Evolutionary conservation across 1,284 basidiomycete genomes (phyloP), one percentile per base, ranked within the genome.

Genomic region (Trichosporon coremiiforme): DNA sequence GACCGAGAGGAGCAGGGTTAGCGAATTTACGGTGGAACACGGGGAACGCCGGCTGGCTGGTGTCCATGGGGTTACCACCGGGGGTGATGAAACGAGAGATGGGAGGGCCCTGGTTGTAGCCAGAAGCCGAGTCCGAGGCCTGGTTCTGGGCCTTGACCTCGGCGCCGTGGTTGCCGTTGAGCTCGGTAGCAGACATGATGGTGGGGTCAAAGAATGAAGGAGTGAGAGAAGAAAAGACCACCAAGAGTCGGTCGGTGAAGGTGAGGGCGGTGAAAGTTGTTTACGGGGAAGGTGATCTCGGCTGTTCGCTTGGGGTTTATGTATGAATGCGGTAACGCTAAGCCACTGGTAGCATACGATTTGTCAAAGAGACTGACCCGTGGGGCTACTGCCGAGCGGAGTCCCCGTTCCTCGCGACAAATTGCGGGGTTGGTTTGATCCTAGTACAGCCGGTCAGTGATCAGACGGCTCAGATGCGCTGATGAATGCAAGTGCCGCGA

Each of bases 1-100:
- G 79, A 71, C 87, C 87, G 10, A 87, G 80, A 41, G 86, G 86
- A 0, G 86, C 85, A 0, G 87, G 86, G 80, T 87, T 87, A 71
- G 82, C 86, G 68, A 87, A 77, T 75, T 81, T 83, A 64, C 85
- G 76, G 75, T 84, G 84, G 77, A 77, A 83, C 68, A 83, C 76
- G 66, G 76, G 79, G 75, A 80, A 80, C 57, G 77, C 81, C 13
- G 80, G 80, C 68, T 74, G 70, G 64, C 57, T 69, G n/a, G 68
- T 69, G 69, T 74, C 73, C 62, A 74, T 63, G 29, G 73, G 73
- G 73, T 74, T 68, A 41, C 73, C 73, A 62, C 73, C 73, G 36
- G 73, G 73, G 57, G 73, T 74, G 66, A 74, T 70, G 70, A 74
- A 71, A 36, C 73, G 73, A 20, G 73, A 71, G 64, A 74, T 66